Base-by-base conservation (phyloP, 192 early-diverging fungal species). In the Diversispora eburnea region DNA sequence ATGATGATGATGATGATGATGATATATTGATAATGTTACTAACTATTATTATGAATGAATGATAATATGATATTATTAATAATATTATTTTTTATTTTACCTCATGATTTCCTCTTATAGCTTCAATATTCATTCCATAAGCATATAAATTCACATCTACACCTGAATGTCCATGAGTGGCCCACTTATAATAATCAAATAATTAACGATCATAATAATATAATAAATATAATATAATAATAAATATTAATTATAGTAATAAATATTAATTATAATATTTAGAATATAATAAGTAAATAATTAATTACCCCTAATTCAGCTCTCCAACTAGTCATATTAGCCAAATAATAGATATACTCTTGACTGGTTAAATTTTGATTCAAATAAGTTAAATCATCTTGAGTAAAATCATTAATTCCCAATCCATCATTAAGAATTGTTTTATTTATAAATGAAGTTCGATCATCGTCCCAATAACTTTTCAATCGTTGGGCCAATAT, bases 141-240 rank as follows among this genome's bases (percentile, higher is more conserved):
- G 91, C 90, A 75, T 89, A 92, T 10, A 92, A 73, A 25, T 88
- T 98, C 10, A 99, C 97, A 79, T 99, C 97, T 15, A 97, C 94
- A 3, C 89, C 95, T 59, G 91, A 92, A 75, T 99, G 97, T 6
- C 95, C 95, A 79, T 92, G 92, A 0, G 97, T 97, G 9, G 94
- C 81, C 92, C 90, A 93, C 61, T 83, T 83, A 62, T 56, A 77
- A 48, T 39, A n/a, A 66, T 47, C 66, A 73, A 73, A 25, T 55
- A 66, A 49, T 63, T 56, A 49, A 67, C 45, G 43, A 74, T 76
- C 48, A 56, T 57, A 69, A 73, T 54, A 47, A 57, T 22, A 52
- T 72, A 17, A 71, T 33, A 33, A 33, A 33, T 33, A 33, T 33
- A 33, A 56, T 56, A 19, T 5, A 25, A 8, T 58, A 57, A 22